Percentiles rank a stretch among this genome's conserved stretches.
Conservation (phyloP, 176 grass and related monocot species). For the Phyllostachys edulis region DNA sequence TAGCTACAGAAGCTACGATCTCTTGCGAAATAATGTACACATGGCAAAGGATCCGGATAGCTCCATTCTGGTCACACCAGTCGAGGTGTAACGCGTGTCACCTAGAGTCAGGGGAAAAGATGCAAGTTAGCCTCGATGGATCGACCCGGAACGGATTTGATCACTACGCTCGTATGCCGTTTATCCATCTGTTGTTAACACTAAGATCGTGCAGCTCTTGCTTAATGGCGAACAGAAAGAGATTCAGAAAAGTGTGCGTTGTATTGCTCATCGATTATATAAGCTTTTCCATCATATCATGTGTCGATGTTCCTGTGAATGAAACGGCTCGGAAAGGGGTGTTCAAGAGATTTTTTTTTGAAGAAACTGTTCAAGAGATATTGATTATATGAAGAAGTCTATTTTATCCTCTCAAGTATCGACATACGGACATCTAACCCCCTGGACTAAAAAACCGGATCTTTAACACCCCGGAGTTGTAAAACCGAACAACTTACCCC, state of each 20-base stretch:
- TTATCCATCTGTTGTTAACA: neutral
- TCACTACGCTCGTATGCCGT: neutral
- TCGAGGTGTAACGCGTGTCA: neutral
- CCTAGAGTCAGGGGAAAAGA: neutral
- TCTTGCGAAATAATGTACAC: too few species aligned
- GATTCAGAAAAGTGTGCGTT: neutral
- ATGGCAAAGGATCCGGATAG: too few species aligned
- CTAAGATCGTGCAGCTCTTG: neutral
- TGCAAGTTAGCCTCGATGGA: neutral
- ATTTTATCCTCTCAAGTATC: too few species aligned
- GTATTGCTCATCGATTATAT: neutral
- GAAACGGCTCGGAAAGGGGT: neutral
- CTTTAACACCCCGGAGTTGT: too few species aligned
- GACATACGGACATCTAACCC: too few species aligned
- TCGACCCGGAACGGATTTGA: neutral
- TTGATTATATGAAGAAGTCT: too few species aligned
- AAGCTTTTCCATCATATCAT: neutral
- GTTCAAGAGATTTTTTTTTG: too few species aligned
- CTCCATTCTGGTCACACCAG: neutral
- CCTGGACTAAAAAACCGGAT: too few species aligned
- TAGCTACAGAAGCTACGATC: too few species aligned
- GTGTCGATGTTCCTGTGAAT: neutral
- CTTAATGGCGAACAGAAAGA: neutral
- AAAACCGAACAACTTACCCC: too few species aligned
- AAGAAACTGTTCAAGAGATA: neutral